Conservation (phyloP, 23 red algal species). For the Gracilaria caudata region DNA sequence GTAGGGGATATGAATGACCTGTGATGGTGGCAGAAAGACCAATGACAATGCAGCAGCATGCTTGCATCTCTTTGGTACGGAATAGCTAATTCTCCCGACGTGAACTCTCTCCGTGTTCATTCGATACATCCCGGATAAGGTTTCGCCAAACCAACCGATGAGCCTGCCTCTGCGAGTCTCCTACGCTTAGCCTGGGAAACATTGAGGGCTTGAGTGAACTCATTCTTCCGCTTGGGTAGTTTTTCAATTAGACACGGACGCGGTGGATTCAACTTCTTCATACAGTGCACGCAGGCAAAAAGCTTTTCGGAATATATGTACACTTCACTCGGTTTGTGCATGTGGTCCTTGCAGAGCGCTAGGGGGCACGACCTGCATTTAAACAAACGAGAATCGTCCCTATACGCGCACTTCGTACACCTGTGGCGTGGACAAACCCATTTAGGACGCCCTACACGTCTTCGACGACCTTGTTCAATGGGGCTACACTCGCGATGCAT, state of each 20-base stretch:
- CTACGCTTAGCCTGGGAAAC: slow-evolving; percentile 8
- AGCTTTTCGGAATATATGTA: slow-evolving; percentile 39
- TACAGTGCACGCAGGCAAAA: slow-evolving; percentile 33
- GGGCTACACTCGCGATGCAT: slow-evolving; percentile 32
- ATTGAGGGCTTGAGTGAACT: slow-evolving; percentile 16
- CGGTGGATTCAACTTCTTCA: slow-evolving; percentile 28
- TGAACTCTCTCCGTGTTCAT: not conserved
- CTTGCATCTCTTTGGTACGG: too few relatives aligned
- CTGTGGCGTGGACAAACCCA: slow-evolving; percentile 38
- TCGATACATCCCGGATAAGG: slow-evolving; percentile 6
- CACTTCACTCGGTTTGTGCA: slow-evolving; percentile 28
- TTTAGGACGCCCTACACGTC: slow-evolving; percentile 9
- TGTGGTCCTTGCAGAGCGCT: slow-evolving; percentile 44
- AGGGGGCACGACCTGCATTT: slow-evolving; percentile 44
- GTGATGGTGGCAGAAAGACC: too few relatives aligned
- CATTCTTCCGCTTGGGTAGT: slow-evolving; percentile 20
- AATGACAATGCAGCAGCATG: too few relatives aligned
- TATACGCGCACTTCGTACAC: slow-evolving; percentile 18
- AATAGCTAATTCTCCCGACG: too few relatives aligned
- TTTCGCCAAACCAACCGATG: not conserved
- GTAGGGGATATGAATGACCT: too few relatives aligned
- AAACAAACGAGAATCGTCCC: slow-evolving; percentile 36
- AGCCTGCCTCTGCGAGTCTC: not conserved
- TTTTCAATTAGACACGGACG: not conserved
- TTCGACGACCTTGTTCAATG: not conserved